Conservation (phyloP, 331 rosid species). For the Quercus lobata region DNA sequence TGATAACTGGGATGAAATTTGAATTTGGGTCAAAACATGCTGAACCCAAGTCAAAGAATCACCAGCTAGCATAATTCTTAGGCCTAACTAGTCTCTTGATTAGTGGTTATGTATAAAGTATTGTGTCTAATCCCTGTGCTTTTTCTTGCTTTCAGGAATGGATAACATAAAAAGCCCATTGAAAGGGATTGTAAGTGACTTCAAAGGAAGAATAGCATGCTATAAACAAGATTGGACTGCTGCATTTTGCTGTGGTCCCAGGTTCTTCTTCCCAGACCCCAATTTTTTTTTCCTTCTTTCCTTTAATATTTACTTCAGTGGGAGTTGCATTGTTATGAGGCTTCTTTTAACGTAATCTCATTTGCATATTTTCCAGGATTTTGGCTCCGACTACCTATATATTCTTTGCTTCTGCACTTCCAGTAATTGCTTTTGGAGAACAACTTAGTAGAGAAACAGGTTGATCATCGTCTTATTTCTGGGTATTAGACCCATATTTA, state of each 20-base stretch:
- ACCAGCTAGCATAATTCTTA: too few relatives aligned
- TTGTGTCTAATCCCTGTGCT: not conserved
- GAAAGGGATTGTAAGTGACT: constrained; percentile 53
- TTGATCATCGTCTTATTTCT: constrained; percentile 17
- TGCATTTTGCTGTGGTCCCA: too few relatives aligned
- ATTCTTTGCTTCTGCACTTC: constrained; percentile 92
- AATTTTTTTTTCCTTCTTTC: too few relatives aligned
- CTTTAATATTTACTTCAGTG: constrained; percentile 4
- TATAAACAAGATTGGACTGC: constrained; percentile 71
- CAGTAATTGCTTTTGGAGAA: constrained; percentile 86
- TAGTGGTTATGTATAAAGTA: too few relatives aligned
- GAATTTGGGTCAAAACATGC: too few relatives aligned
- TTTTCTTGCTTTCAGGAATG: constrained; percentile 33
- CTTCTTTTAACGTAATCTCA: not conserved
- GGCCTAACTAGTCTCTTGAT: too few relatives aligned
- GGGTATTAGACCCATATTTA: too few relatives aligned
- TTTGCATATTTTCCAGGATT: constrained; percentile 35
- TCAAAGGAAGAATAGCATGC: constrained; percentile 54
- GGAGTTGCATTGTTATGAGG: not conserved
- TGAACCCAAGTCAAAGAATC: too few relatives aligned
- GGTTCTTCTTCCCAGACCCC: too few relatives aligned
- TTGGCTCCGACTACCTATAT: constrained; percentile 80
- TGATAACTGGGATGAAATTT: too few relatives aligned
- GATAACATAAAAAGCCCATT: constrained; percentile 52
- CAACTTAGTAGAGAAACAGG: constrained; percentile 81